These are phyloP conservation scores for Coniferiporia weirii DNA, from an alignment of 1,284 basidiomycete species.

Conservation along the genomic window DNA sequence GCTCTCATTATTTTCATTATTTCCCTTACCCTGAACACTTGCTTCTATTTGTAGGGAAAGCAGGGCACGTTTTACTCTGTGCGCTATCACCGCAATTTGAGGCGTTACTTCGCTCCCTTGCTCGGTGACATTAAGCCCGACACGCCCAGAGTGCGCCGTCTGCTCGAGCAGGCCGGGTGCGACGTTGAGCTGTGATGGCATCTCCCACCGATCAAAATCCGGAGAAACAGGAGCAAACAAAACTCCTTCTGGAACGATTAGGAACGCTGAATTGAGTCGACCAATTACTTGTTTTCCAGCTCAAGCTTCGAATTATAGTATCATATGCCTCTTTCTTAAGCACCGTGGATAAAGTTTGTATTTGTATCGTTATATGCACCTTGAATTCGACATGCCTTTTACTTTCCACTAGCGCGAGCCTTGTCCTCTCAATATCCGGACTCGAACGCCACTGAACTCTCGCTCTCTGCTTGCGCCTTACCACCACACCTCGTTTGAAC, in stretches of 20 bases:
- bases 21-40: not conserved
- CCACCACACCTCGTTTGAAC: no score
- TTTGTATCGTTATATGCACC: not conserved
- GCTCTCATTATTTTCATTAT: not conserved
- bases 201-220: not conserved
- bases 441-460: no score
- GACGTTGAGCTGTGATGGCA: conserved; percentile 3
- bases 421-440: no score
- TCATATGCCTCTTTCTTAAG: not conserved
- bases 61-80: conserved; percentile 16
- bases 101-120: conserved; percentile 14
- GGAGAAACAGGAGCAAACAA: not conserved
- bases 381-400: not conserved
- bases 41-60: conserved; percentile 5
- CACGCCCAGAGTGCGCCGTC: conserved; percentile 7
- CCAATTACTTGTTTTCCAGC: not conserved
- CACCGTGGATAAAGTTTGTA: not conserved
- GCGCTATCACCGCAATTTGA: conserved; percentile 15
- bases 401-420: no score
- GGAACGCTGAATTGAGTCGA: no score
- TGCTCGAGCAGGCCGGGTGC: conserved; percentile 15
- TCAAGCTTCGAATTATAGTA: not conserved
- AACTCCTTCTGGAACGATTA: no score
- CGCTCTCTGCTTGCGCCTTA: no score
- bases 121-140: conserved; percentile 20